Conservation (phyloP, 2,329 filamentous ascomycete species). For the Exophiala phaeomuriformis region DNA sequence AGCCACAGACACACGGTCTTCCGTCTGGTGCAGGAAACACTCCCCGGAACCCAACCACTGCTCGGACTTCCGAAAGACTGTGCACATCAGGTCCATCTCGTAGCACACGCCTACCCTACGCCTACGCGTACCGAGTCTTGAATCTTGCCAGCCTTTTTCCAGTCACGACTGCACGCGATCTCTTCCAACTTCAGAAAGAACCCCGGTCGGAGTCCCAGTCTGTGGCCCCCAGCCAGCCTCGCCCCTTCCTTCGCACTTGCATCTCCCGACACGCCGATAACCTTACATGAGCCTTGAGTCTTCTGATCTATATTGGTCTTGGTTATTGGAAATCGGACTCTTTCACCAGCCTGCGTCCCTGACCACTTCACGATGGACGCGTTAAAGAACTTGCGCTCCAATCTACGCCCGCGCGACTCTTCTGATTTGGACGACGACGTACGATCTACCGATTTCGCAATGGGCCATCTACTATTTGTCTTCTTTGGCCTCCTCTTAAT, state of each 20-base stretch:
- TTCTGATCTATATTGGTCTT: slow-evolving; percentile 19
- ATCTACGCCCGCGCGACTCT: slow-evolving; percentile 10
- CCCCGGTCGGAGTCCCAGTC: background rate
- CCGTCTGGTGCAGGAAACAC: slow-evolving; percentile 13
- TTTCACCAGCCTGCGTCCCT: slow-evolving; percentile 5
- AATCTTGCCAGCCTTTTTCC: background rate
- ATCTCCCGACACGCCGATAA: slow-evolving; percentile 14
- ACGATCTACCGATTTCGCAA: slow-evolving; percentile 50
- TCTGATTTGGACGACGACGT: slow-evolving; percentile 35
- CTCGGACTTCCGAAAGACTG: slow-evolving; percentile 9
- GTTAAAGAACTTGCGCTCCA: slow-evolving; percentile 4
- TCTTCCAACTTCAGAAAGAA: background rate
- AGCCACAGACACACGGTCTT: slow-evolving; percentile 7
- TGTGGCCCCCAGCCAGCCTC: slow-evolving; percentile 10
- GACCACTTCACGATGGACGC: slow-evolving; percentile 14
- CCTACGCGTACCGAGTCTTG: background rate
- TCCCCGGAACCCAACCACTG: background rate
- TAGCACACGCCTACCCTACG: slow-evolving; percentile 1
- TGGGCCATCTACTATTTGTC: slow-evolving; percentile 70
- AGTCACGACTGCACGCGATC: background rate
- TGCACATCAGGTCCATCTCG: slow-evolving; percentile 6
- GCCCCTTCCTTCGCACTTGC: slow-evolving; percentile 9
- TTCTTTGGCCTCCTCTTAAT: slow-evolving; percentile 72
- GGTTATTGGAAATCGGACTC: slow-evolving; percentile 15
- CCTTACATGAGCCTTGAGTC: slow-evolving; percentile 16